phyloP scores from a whole-genome alignment of 306 rosid species.

The Glycine tomentella region DNA sequence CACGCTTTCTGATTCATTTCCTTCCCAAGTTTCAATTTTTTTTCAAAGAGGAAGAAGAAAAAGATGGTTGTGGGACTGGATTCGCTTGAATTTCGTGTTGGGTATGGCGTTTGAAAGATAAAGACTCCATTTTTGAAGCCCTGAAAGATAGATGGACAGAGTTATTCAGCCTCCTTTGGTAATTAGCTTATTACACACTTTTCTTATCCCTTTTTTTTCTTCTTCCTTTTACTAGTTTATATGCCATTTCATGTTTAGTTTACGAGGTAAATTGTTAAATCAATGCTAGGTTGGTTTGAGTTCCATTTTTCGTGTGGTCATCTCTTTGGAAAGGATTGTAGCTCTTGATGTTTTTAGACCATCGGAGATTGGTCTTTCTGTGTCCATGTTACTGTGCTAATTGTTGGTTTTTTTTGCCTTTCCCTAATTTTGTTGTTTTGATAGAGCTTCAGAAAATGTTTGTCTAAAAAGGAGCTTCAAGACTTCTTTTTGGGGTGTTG shows the following conservation, averaged over 20 bases:
- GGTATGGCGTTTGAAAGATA: slow-evolving; percentile 58
- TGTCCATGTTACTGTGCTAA: slow-evolving; percentile 9
- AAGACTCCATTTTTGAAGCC: slow-evolving; percentile 45
- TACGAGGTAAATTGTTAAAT: slow-evolving; percentile 22
- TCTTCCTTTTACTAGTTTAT: slow-evolving; percentile 32
- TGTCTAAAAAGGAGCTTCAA: slow-evolving; percentile 3
- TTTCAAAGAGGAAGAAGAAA: not conserved
- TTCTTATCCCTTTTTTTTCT: slow-evolving; percentile 2
- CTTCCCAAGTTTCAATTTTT: slow-evolving; percentile 26
- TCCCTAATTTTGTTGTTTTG: slow-evolving; percentile 20
- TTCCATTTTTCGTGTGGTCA: slow-evolving; percentile 3
- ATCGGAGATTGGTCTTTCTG: not conserved
- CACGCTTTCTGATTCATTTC: slow-evolving; percentile 41
- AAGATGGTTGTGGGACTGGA: slow-evolving; percentile 41
- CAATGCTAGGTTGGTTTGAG: slow-evolving; percentile 20
- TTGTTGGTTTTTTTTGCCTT: slow-evolving; percentile 41
- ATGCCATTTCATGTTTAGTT: slow-evolving; percentile 34
- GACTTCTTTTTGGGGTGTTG: slow-evolving; percentile 7
- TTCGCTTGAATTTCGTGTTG: slow-evolving; percentile 43
- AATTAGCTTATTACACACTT: slow-evolving; percentile 38
- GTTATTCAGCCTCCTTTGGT: slow-evolving; percentile 90
- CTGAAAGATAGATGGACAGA: slow-evolving; percentile 64
- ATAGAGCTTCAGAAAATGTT: slow-evolving; percentile 12
- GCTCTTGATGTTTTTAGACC: slow-evolving; percentile 13
- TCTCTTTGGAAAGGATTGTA: slow-evolving; percentile 31